A percentile compares a stretch with the other conserved stretches of the same genome.
Conservation (phyloP, 148 eudicot species). For the Gaultheria prostrata region DNA sequence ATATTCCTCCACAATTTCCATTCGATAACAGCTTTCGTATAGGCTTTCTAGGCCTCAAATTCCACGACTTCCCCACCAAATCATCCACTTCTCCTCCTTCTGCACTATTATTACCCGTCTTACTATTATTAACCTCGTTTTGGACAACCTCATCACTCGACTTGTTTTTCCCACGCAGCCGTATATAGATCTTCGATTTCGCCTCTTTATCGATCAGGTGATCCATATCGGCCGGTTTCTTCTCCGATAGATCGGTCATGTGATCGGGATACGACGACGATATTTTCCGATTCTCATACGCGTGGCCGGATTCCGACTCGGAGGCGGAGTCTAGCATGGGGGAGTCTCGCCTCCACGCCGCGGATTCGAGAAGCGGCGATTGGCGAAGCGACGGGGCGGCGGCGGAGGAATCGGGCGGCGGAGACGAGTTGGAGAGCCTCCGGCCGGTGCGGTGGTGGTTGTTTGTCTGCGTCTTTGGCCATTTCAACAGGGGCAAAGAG, state of each 20-base stretch:
- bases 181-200: constrained; percentile 28
- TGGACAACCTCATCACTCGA: constrained; percentile 1
- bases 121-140: neutral
- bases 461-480: constrained; percentile 22
- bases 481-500: constrained; percentile 30
- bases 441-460: constrained; percentile 19
- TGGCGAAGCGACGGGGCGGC: constrained; percentile 16
- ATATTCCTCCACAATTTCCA: constrained; percentile 6
- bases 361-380: neutral
- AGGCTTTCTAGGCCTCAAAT: constrained; percentile 42
- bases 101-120: neutral
- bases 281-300: neutral
- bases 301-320: constrained; percentile 15
- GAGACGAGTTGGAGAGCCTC: constrained; percentile 21
- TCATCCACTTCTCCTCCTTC: constrained; percentile 23
- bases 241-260: neutral
- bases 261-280: neutral
- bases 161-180: constrained; percentile 14
- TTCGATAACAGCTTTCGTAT: constrained; percentile 11
- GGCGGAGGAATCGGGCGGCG: constrained; percentile 17
- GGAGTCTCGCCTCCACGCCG: constrained; percentile 17
- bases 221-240: neutral
- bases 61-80: constrained; percentile 34
- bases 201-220: constrained; percentile 4
- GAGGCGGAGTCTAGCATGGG: constrained; percentile 18